Percentiles rank a stretch among this genome's conserved stretches.
phyloP scores from a whole-genome alignment of 2,329 filamentous ascomycete genomes.

The Fusarium nodosum region DNA sequence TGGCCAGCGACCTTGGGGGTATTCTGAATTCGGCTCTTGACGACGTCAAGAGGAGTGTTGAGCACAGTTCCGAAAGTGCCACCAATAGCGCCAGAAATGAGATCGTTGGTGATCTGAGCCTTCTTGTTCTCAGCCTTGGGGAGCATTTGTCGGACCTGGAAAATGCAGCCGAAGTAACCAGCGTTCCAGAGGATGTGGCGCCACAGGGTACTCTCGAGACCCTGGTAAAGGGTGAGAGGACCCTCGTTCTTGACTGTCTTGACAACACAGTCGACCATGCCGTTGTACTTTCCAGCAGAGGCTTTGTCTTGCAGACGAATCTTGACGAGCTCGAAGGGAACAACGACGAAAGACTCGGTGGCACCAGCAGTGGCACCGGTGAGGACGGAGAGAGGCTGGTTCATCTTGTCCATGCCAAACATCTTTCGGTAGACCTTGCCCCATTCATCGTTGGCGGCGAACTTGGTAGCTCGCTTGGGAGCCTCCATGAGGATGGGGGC shows the following conservation, averaged over 20 bases:
- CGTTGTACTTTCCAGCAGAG: slow-evolving; percentile 87
- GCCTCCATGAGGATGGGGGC: slow-evolving; percentile 99
- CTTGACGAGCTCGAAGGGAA: slow-evolving; percentile 98
- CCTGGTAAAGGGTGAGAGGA: slow-evolving; percentile 91
- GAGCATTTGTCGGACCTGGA: slow-evolving; percentile 90
- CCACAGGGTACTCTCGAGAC: slow-evolving; percentile 96
- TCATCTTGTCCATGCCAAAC: slow-evolving; percentile 90
- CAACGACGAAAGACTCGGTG: slow-evolving; percentile 95
- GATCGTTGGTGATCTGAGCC: slow-evolving; percentile 85
- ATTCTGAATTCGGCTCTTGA: slow-evolving; percentile 99
- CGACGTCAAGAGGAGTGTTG: slow-evolving; percentile 97
- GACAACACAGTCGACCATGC: slow-evolving; percentile 81
- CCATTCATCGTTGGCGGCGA: slow-evolving; percentile 99
- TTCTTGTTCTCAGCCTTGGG: slow-evolving; percentile 85
- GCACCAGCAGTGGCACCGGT: slow-evolving; percentile 96
- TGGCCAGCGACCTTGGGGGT: slow-evolving; percentile 84
- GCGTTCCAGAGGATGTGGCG: slow-evolving; percentile 91
- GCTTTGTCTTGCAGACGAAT: slow-evolving; percentile 97
- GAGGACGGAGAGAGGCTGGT: slow-evolving; percentile 88
- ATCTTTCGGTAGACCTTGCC: slow-evolving; percentile 90
- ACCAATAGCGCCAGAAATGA: slow-evolving; percentile 87
- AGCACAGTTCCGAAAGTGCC: slow-evolving; percentile 90
- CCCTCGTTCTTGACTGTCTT: slow-evolving; percentile 91
- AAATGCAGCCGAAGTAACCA: slow-evolving; percentile 98
- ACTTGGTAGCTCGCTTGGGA: slow-evolving; percentile 94